Base-by-base conservation (phyloP, 352 stramenopile genomes). In the Globisporangium nagaii region DNA sequence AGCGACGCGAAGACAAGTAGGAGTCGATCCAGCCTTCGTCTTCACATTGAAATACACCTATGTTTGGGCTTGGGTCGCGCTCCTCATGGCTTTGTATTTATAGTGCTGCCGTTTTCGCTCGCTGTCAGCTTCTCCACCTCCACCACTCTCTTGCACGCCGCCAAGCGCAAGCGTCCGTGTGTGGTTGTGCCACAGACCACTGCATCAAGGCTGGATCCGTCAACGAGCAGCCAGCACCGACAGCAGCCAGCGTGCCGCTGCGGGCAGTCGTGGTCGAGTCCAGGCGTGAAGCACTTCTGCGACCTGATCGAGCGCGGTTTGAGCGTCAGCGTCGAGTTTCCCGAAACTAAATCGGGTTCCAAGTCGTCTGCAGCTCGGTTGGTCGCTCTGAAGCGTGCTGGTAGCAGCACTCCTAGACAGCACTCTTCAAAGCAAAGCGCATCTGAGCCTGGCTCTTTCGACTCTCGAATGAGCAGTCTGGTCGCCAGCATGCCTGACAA, bases 181-280 rank as follows among this genome's bases (percentile, higher is more conserved):
- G n/a, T n/a, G n/a, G n/a, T n/a, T n/a, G n/a, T n/a, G 20, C 15
- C 34, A 19, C 34, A 24, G 17, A 41, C 4, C 35, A 11, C 15
- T 41, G 15, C 35, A 28, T 34, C 42, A 13, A 48, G 42, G 12
- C 43, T 49, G 27, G 27, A n/a, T n/a, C n/a, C n/a, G n/a, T n/a
- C n/a, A n/a, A n/a, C n/a, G n/a, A n/a, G n/a, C n/a, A n/a, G n/a
- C n/a, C n/a, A n/a, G n/a, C n/a, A n/a, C n/a, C n/a, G n/a, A n/a
- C n/a, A n/a, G n/a, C n/a, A 20, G 24, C 2, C 30, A 8, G 15
- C 37, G 54, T 90, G 79, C 41, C 66, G 66, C 54, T 92, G 82
- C 53, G 82, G 79, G 17, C 82, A 92, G 36, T 70, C 79, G 58
- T 92, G 79, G 81, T 68, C 65, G 12, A 79, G 85, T 50, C 39